Evolutionary conservation across 257 asterid genomes (phyloP), one percentile per base, ranked within the genome.

Genomic region (Lithospermum erythrorhizon): DNA sequence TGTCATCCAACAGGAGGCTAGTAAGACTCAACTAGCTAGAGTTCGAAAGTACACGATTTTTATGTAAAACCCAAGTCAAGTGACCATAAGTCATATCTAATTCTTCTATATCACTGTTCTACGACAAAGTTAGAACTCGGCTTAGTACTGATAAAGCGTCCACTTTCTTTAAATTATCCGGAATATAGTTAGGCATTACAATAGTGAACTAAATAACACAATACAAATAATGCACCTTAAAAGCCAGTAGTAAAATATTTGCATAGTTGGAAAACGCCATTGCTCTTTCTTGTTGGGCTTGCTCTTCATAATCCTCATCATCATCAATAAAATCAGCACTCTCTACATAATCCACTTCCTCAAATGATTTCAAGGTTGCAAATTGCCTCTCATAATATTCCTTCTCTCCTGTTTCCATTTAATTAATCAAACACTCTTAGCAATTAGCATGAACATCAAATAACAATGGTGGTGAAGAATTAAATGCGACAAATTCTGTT

Each of bases 261-360:
- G 94, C 87, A 59, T 74, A 91, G 59, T 88, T 91, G 21, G 98
- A 91, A 48, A 86, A 83, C 74, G 13, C 81, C 98, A 91, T 91
- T 20, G 98, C 98, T 72, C 76, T 75, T 82, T 91, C 96, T 2
- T 91, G 84, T 49, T 82, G 82, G 37, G 68, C 70, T 75, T 74
- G 84, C 71, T 88, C 95, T 59, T 74, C 85, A 15, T 61, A 57
- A 73, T 82, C 45, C 45, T 35, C 93, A 21, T 82, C 95, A 54
- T 79, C 85, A 18, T 81, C 85, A n/a, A 68, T 29, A 49, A 65
- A 68, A 48, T 79, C 84, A 48, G 94, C 41, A 47, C 72, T 57
- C 55, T 67, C 82, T 62, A 75, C 62, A 14, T 70, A 45, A 70
- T 91, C 96, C 37, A 81, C 95, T 30, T 73, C 89, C 70, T 86